These are phyloP conservation scores for Colletotrichum sp. DNA, from an alignment of 2,329 filamentous ascomycete genomes.

Conservation along the genomic window DNA sequence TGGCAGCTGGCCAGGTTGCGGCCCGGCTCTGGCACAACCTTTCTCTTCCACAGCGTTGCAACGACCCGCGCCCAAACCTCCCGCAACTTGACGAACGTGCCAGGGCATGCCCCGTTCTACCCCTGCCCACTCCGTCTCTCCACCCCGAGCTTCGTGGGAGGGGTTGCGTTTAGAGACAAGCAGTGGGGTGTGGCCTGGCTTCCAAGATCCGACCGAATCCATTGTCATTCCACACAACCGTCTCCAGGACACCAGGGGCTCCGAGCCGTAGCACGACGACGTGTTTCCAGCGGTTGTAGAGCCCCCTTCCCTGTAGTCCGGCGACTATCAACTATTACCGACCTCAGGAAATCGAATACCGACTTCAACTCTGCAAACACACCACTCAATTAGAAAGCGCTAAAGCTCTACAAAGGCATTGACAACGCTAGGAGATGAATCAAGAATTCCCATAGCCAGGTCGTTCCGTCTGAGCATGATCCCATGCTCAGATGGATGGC, in stretches of 20 bases:
- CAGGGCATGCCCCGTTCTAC: not conserved
- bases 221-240: not conserved
- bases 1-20: not conserved
- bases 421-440: not conserved
- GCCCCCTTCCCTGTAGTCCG: not conserved
- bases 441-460: not conserved
- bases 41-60: constrained; percentile 13
- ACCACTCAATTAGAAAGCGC: not conserved
- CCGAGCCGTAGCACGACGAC: not conserved
- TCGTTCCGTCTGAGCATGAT: not conserved
- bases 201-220: not conserved
- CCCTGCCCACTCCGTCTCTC: not conserved
- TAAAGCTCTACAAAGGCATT: not conserved
- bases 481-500: not conserved
- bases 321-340: not conserved
- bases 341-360: not conserved
- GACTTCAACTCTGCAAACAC: not conserved
- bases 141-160: not conserved
- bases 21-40: not conserved
- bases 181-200: not conserved
- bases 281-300: not conserved
- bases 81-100: not conserved
- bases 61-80: not conserved
- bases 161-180: not conserved
- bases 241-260: not conserved